Base-by-base conservation (phyloP, 192 early-diverging fungal species). In the Chytriomyces sp. region DNA sequence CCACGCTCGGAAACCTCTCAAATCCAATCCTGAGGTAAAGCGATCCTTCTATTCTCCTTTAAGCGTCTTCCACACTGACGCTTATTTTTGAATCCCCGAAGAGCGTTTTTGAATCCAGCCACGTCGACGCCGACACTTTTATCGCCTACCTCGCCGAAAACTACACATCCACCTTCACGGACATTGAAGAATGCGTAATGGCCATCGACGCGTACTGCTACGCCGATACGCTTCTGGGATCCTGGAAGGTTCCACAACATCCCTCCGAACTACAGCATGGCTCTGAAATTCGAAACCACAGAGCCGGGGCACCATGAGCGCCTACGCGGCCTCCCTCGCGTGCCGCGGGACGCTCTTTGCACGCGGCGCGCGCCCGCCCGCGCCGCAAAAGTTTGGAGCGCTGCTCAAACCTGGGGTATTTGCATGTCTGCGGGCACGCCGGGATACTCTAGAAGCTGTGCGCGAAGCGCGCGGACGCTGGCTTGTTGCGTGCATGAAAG, bases 1-100 rank as follows among this genome's bases (percentile, higher is more conserved):
- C 22, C 52, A 52, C 37, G 62, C 73, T 33, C 68, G 80, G 19
- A 39, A 26, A 41, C 76, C 79, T 19, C 25, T 78, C 31, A 76
- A 78, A 57, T 59, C 60, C 19, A 77, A 81, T 64, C 76, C 81
- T 5, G 81, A 83, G 65, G 81, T 80, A 31, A 75, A 36, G 39
- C 55, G 0, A 14, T 34, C 8, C 2, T 78, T 75, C n/a, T n/a
- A n/a, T n/a, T n/a, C n/a, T n/a, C n/a, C n/a, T n/a, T 19, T 49
- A 19, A 52, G 22, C 72, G 4, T n/a, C n/a, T 1, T 17, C 56
- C 1, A 44, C 1, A 28, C 31, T 30, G 3, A 14, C 31, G 31
- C 60, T 62, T 37, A 26, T 65, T n/a, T n/a, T n/a, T n/a, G n/a
- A n/a, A n/a, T n/a, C n/a, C n/a, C n/a, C n/a, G 59, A 6, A 82